Conservation (phyloP, 768 basidiomycete species). For the Sporobolomyces phaffii region DNA sequence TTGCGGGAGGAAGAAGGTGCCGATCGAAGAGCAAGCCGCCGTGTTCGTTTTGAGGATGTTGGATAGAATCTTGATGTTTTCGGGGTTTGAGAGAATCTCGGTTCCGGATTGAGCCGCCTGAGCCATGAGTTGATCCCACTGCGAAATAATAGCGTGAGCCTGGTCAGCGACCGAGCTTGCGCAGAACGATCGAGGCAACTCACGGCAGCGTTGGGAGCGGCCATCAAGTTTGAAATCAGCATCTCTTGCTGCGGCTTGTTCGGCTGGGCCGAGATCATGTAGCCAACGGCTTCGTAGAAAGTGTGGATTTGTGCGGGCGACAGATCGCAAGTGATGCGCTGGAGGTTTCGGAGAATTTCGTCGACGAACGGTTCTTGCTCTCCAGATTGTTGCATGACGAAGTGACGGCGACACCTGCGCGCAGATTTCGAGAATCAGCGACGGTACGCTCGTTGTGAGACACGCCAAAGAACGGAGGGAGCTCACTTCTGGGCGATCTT, state of each 20-base stretch:
- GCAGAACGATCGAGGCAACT: conserved; percentile 43
- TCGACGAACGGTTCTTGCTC: conserved; percentile 97
- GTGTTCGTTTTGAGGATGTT: conserved; percentile 99
- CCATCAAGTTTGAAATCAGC: conserved; percentile 90
- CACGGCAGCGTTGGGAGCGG: conserved; percentile 91
- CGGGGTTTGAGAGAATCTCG: conserved; percentile 80
- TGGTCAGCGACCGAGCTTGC: neutral
- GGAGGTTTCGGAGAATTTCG: conserved; percentile 84
- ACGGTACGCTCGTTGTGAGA: no score
- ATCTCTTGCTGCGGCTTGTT: conserved; percentile 96
- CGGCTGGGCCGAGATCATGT: conserved; percentile 98
- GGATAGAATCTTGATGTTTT: conserved; percentile 92
- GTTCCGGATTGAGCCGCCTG: conserved; percentile 79
- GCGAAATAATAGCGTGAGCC: neutral
- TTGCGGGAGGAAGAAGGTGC: conserved; percentile 95
- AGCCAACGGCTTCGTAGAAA: conserved; percentile 97
- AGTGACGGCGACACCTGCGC: conserved; percentile 69
- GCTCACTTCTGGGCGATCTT: conserved; percentile 92
- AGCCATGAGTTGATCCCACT: conserved; percentile 98
- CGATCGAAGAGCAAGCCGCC: conserved; percentile 92
- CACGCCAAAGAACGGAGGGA: neutral
- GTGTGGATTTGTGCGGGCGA: conserved; percentile 96
- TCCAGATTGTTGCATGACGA: conserved; percentile 96
- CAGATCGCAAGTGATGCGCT: conserved; percentile 88
- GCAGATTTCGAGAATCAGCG: neutral